A percentile compares a stretch with the other conserved stretches of the same genome.
phyloP scores from a whole-genome alignment of 1,139 yeast genomes.

The Eremothecium coryli region DNA sequence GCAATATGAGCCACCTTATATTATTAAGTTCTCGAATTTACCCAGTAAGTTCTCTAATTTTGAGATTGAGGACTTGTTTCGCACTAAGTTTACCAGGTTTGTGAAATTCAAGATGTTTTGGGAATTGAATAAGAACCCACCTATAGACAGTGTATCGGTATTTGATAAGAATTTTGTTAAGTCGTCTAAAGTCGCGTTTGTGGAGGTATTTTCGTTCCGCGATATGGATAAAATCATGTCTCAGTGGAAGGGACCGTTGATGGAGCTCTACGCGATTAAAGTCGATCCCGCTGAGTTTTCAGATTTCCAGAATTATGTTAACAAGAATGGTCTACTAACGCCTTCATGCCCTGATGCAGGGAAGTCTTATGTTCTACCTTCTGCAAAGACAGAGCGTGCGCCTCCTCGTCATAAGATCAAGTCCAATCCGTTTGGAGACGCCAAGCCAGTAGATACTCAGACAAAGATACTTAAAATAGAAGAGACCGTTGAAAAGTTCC shows the following conservation, averaged over 20 bases:
- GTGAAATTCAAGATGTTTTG: slow-evolving; percentile 34
- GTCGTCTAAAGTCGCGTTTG: slow-evolving; percentile 49
- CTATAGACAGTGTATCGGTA: slow-evolving; percentile 19
- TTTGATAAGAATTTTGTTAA: slow-evolving; percentile 29
- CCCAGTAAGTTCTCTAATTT: slow-evolving; percentile 34
- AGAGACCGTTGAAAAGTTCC: slow-evolving; percentile 39
- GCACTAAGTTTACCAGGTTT: slow-evolving; percentile 31
- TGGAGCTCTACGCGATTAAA: slow-evolving; percentile 23
- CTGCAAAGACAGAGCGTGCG: not conserved
- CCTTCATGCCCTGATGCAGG: slow-evolving; percentile 24
- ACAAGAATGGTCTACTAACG: slow-evolving; percentile 18
- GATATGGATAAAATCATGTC: slow-evolving; percentile 38
- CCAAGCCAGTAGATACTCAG: slow-evolving; percentile 45
- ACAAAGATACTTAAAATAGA: slow-evolving; percentile 41
- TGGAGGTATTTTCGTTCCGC: slow-evolving; percentile 41
- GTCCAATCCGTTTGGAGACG: slow-evolving; percentile 44
- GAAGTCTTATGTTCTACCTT: slow-evolving; percentile 17
- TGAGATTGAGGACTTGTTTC: slow-evolving; percentile 32
- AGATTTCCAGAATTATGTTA: slow-evolving; percentile 27
- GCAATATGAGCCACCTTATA: slow-evolving; percentile 42
- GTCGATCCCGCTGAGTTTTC: slow-evolving; percentile 24
- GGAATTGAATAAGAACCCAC: slow-evolving; percentile 31
- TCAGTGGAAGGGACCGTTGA: slow-evolving; percentile 25
- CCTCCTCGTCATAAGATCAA: slow-evolving; percentile 36
- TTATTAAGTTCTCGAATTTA: slow-evolving; percentile 44